A percentile compares a stretch with the other conserved stretches of the same genome.
These are phyloP conservation scores for Lizonia empirigonia DNA, from an alignment of 2,329 filamentous ascomycete species.

Conservation along the genomic window DNA sequence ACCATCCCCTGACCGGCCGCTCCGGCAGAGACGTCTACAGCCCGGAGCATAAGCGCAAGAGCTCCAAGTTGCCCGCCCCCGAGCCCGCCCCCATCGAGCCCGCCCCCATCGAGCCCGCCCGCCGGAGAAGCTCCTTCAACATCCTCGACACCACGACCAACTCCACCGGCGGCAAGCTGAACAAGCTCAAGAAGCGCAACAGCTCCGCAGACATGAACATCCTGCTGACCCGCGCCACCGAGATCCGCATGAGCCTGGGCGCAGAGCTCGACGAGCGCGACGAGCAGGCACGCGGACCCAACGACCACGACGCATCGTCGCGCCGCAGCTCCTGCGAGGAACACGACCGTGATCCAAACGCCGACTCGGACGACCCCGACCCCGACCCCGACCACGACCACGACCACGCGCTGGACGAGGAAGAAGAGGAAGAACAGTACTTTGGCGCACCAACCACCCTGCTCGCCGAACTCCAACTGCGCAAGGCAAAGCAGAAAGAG, in stretches of 20 bases:
- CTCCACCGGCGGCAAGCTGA: conserved; percentile 44
- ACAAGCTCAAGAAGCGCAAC: conserved; percentile 51
- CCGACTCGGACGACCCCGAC: conserved; percentile 15
- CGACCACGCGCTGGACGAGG: conserved; percentile 55
- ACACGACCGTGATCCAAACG: conserved; percentile 44
- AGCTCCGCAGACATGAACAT: conserved; percentile 48
- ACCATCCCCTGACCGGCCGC: conserved; percentile 81
- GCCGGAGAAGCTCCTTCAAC: conserved; percentile 47
- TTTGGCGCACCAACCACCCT: conserved; percentile 84
- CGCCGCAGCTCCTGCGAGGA: conserved; percentile 44
- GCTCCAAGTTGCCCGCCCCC: conserved; percentile 35
- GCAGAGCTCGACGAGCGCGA: conserved; percentile 40
- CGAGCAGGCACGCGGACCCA: conserved; percentile 39
- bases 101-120: conserved; percentile 41
- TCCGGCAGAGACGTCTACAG: conserved; percentile 78
- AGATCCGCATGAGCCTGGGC: conserved; percentile 46
- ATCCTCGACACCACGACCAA: conserved; percentile 47
- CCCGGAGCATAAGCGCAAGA: conserved; percentile 50
- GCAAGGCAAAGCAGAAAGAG: conserved; percentile 85
- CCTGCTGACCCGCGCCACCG: conserved; percentile 39
- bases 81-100: conserved; percentile 28
- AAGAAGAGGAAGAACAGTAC: conserved; percentile 51
- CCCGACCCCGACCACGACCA: conserved; percentile 11
- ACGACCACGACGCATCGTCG: conserved; percentile 38
- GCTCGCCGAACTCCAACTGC: conserved; percentile 86